Base-by-base conservation (phyloP, 805 yeast genomes). In the Candida morakotiae region DNA sequence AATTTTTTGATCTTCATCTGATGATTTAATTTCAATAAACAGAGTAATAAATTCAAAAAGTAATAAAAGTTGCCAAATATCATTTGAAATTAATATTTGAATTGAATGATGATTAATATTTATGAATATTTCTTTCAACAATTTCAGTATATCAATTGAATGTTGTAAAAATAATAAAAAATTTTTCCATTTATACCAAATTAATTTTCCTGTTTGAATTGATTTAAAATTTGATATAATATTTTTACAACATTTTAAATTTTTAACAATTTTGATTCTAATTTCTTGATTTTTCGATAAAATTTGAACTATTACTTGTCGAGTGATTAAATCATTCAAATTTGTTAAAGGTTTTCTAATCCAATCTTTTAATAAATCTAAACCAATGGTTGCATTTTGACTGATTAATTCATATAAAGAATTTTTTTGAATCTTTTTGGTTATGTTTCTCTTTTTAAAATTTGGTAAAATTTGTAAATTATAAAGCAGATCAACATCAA, bases 401-500 rank as follows among this genome's bases (percentile, higher is more conserved):
- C 38, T 24, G 2, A 41, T 10, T 11, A 41, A 26, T 7, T 41
- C 41, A n/a, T 17, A 37, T 11, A 41, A 31, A 2, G 31, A 29
- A 5, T 14, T 15, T 25, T 35, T 35, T 10, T 34, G 34, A 21
- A 9, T 7, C 11, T 41, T 41, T 9, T 6, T 20, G 2, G 11
- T n/a, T 11, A 35, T 13, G 7, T 13, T 11, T 16, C 6, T 18
- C 17, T 15, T 26, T n/a, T 23, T 28, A 3, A 11, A 8, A 18
- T 22, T 14, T 8, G 39, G 35, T 24, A 41, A 25, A 7, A 41
- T 27, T 18, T 34, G 41, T 11, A 41, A 28, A 2, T 33, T 26
- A 29, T 37, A 38, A 5, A 41, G 16, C 39, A 35, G 36, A 28
- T 41, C 41, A 6, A 37, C 35, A 28, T 37, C 44, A 11, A 41